Conservation (phyloP, 495 filamentous ascomycete genomes). For the Neurospora sp. region DNA sequence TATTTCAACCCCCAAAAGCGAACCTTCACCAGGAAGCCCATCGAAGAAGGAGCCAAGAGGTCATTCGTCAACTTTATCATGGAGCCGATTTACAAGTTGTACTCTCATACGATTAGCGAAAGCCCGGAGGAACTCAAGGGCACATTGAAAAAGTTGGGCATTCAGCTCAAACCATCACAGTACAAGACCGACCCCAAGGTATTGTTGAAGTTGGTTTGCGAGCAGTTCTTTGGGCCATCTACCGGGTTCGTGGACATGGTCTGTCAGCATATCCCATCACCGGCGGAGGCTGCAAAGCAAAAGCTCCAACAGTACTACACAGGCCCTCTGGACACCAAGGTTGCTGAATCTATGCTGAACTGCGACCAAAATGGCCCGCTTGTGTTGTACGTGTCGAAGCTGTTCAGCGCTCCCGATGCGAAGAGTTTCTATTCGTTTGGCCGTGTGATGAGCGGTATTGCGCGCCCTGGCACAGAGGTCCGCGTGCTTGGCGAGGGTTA, state of each 20-base stretch:
- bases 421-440: constrained; percentile 82
- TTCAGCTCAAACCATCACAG: constrained; percentile 81
- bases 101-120: constrained; percentile 90
- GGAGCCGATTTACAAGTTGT: constrained; percentile 96
- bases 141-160: constrained; percentile 71
- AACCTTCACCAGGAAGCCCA: constrained; percentile 77
- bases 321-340: constrained; percentile 81
- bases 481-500: constrained; percentile 93
- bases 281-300: constrained; percentile 63
- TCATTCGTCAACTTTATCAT: constrained; percentile 92
- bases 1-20: constrained; percentile 88
- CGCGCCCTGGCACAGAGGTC: constrained; percentile 68
- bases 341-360: constrained; percentile 65
- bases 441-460: constrained; percentile 88
- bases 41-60: constrained; percentile 71
- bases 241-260: constrained; percentile 95
- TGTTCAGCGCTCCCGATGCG: constrained; percentile 83
- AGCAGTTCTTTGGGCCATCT: constrained; percentile 82
- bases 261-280: constrained; percentile 81
- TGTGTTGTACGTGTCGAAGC: constrained; percentile 82
- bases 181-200: constrained; percentile 83
- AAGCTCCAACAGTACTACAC: constrained; percentile 84
- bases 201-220: constrained; percentile 80
- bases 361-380: constrained; percentile 88
- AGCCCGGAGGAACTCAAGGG: constrained; percentile 76